phyloP scores from a whole-genome alignment of 2,329 filamentous ascomycete species.

The Pseudogymnoascus sp. region DNA sequence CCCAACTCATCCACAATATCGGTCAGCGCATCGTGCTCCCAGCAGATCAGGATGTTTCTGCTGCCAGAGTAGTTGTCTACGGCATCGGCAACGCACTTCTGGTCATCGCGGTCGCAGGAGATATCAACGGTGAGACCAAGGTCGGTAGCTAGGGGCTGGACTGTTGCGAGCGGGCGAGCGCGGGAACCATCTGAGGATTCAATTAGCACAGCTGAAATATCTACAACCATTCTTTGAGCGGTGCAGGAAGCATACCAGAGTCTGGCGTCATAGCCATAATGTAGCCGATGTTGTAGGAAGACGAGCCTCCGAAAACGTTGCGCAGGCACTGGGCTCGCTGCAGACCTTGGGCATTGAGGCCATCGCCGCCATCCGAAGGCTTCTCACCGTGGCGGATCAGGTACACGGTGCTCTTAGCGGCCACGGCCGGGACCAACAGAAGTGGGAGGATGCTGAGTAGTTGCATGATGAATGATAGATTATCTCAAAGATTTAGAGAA shows the following conservation, averaged over 20 bases:
- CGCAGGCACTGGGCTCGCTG: conserved; percentile 53
- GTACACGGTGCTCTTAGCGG: conserved; percentile 44
- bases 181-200: conserved; percentile 39
- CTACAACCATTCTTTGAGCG: neutral
- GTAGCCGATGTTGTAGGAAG: conserved; percentile 47
- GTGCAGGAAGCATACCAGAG: conserved; percentile 28
- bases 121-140: conserved; percentile 48
- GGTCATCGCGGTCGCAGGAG: conserved; percentile 49
- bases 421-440: neutral
- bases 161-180: conserved; percentile 48
- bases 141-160: conserved; percentile 47
- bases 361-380: conserved; percentile 40
- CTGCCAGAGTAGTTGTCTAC: conserved; percentile 40
- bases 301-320: conserved; percentile 45
- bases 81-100: conserved; percentile 44
- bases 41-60: conserved; percentile 55
- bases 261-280: conserved; percentile 52
- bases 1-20: conserved; percentile 47
- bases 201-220: neutral
- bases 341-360: conserved; percentile 44
- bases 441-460: neutral
- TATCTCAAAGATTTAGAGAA: neutral
- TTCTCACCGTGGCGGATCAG: conserved; percentile 60
- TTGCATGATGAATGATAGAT: conserved; percentile 6
- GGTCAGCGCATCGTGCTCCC: conserved; percentile 49